Percentiles rank a stretch among this genome's conserved stretches.
phyloP scores from a whole-genome alignment of 208 protist genomes.

The Leishmania braziliensis region DNA sequence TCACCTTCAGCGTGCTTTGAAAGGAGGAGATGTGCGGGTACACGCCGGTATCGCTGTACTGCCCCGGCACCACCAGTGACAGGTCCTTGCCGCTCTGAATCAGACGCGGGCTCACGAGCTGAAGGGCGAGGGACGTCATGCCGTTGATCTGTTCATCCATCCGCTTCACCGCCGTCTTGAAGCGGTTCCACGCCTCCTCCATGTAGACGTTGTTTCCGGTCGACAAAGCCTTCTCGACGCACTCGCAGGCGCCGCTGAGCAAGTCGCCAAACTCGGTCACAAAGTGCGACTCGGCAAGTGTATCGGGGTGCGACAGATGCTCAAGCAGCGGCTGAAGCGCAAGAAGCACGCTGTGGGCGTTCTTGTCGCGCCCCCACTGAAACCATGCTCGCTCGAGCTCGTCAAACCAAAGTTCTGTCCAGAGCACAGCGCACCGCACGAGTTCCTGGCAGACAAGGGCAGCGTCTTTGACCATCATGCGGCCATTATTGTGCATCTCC shows the following conservation, averaged over 20 bases:
- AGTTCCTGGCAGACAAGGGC: conserved; percentile 97
- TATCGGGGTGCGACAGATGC: conserved; percentile 92
- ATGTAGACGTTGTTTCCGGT: conserved; percentile 87
- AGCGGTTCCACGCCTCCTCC: conserved; percentile 96
- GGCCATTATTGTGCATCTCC: conserved; percentile 85
- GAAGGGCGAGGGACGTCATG: conserved; percentile 96
- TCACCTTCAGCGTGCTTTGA: conserved; percentile 91
- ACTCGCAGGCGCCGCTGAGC: conserved; percentile 62
- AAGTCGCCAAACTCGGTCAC: conserved; percentile 75
- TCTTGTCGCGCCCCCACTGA: conserved; percentile 96
- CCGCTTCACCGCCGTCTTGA: conserved; percentile 95
- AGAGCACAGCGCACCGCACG: conserved; percentile 98
- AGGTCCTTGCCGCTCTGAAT: conserved; percentile 93
- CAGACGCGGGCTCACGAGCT: conserved; percentile 92
- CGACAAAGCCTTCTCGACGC: conserved; percentile 83
- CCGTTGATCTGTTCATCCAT: conserved; percentile 96
- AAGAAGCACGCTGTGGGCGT: conserved; percentile 92
- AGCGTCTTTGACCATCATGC: conserved; percentile 94
- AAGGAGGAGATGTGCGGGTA: conserved; percentile 86
- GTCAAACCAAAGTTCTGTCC: conserved; percentile 95
- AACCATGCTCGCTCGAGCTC: conserved; percentile 96
- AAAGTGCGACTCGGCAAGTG: conserved; percentile 96
- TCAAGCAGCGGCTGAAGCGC: conserved; percentile 95
- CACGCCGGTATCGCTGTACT: conserved; percentile 86
- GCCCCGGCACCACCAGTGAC: conserved; percentile 98